Conservation (phyloP, 257 asterid genomes). For the Solanum ahanhuiri region DNA sequence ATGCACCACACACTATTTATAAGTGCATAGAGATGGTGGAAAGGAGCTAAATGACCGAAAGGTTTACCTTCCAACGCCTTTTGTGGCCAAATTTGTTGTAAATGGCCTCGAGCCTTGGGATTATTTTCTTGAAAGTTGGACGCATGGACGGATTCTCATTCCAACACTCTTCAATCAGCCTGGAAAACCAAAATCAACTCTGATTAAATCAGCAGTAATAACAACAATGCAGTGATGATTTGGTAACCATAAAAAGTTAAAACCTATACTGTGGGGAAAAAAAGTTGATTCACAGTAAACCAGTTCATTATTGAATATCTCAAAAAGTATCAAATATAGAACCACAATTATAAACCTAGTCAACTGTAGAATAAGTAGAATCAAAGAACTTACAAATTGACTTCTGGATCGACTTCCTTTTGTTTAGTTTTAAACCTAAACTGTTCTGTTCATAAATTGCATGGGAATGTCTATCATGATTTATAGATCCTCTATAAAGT, state of each 20-base stretch:
- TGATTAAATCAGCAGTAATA: background rate
- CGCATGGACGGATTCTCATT: slow-evolving; percentile 52
- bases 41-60: background rate
- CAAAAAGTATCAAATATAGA: background rate
- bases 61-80: slow-evolving; percentile 77
- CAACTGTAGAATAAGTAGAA: background rate
- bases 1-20: background rate
- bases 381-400: background rate
- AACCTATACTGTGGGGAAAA: background rate
- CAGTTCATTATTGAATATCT: background rate
- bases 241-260: background rate
- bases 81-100: slow-evolving; percentile 57
- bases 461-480: background rate
- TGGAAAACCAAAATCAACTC: slow-evolving; percentile 19
- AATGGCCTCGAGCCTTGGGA: slow-evolving; percentile 65
- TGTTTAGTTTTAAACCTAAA: background rate
- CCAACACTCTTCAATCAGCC: slow-evolving; percentile 94
- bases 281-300: background rate
- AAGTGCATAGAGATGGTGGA: background rate
- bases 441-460: background rate
- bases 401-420: background rate
- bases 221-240: background rate
- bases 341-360: background rate
- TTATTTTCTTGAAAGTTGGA: slow-evolving; percentile 80
- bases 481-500: background rate